Evolutionary conservation across 2,329 filamentous ascomycete species (phyloP).

Genomic region (Diaporthe ilicicola): DNA sequence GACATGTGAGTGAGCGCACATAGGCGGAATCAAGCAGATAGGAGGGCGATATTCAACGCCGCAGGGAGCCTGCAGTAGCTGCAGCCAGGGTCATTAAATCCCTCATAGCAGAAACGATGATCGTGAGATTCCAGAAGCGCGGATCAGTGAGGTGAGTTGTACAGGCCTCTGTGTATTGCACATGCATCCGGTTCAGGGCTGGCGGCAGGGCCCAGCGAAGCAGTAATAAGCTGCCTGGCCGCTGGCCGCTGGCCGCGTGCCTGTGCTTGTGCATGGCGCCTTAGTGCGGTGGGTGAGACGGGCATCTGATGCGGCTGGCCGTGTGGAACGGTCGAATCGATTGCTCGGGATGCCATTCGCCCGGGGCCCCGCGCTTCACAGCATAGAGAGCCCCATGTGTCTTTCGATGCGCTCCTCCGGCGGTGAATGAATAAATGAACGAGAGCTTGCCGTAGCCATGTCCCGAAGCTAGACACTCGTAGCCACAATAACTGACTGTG

Average conservation of each 20-base stretch:
- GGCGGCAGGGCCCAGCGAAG: background rate
- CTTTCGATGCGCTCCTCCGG: background rate
- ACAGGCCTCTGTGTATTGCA: background rate
- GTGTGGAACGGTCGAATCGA: slow-evolving; percentile 16
- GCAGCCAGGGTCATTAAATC: slow-evolving; percentile 9
- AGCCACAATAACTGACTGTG: slow-evolving; percentile 9
- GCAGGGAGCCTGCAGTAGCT: slow-evolving; percentile 23
- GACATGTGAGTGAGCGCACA: slow-evolving; percentile 11
- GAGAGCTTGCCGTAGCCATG: background rate
- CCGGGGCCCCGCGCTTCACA: slow-evolving; percentile 7
- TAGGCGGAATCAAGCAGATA: background rate
- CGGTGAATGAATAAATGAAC: background rate
- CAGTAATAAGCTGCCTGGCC: too few relatives aligned
- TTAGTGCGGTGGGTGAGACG: slow-evolving; percentile 19
- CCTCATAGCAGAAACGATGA: slow-evolving; percentile 19
- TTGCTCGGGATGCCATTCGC: slow-evolving; percentile 21
- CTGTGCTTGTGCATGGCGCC: background rate
- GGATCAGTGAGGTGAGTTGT: slow-evolving; percentile 8
- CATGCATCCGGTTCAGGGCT: background rate
- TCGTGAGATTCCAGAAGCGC: slow-evolving; percentile 11
- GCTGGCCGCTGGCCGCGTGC: too few relatives aligned
- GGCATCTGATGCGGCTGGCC: slow-evolving; percentile 26
- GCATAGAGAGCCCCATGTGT: background rate
- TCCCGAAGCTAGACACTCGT: slow-evolving; percentile 2
- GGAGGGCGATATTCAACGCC: background rate